Percentiles rank a stretch among this genome's conserved stretches.
Evolutionary conservation across 352 stramenopile genomes (phyloP).

Genomic region (Phytophthora colocasiae): DNA sequence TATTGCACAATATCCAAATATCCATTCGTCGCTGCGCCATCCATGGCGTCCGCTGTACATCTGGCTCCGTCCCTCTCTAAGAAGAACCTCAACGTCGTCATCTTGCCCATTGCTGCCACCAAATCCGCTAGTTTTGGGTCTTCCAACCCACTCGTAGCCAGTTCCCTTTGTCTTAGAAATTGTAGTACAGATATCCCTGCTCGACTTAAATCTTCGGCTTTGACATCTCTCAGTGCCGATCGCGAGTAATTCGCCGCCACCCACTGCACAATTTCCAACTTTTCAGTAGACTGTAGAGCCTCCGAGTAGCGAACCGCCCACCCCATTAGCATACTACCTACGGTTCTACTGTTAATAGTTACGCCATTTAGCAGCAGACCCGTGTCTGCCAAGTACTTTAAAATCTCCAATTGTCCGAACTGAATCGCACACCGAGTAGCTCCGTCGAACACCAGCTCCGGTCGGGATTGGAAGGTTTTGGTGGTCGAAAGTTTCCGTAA

Average conservation of each 20-base stretch:
- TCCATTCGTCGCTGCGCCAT: constrained; percentile 44
- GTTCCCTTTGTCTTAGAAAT: constrained; percentile 17
- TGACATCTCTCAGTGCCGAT: constrained; percentile 25
- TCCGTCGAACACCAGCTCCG: constrained; percentile 34
- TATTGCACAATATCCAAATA: constrained; percentile 47
- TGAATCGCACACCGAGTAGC: constrained; percentile 40
- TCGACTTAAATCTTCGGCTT: constrained; percentile 40
- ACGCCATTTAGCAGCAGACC: constrained; percentile 12
- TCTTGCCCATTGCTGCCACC: constrained; percentile 34
- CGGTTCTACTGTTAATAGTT: constrained; percentile 10
- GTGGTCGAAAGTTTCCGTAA: constrained; percentile 28
- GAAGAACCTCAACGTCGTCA: constrained; percentile 28
- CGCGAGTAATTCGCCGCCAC: constrained; percentile 18
- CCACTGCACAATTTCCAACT: constrained; percentile 46
- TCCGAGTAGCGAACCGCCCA: constrained; percentile 40
- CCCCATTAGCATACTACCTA: constrained; percentile 28
- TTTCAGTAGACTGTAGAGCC: constrained; percentile 1
- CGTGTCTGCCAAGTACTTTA: constrained; percentile 31
- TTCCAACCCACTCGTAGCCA: constrained; percentile 30
- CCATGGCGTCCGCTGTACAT: constrained; percentile 40
- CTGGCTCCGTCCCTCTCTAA: constrained; percentile 9
- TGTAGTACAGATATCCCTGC: constrained; percentile 22
- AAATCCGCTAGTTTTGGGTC: constrained; percentile 35
- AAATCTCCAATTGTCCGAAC: constrained; percentile 30
- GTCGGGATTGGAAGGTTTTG: constrained; percentile 28